Evolutionary conservation across 1,139 yeast species (phyloP), one percentile per base, ranked within the genome.

Genomic region (Arxiozyma telluris): DNA sequence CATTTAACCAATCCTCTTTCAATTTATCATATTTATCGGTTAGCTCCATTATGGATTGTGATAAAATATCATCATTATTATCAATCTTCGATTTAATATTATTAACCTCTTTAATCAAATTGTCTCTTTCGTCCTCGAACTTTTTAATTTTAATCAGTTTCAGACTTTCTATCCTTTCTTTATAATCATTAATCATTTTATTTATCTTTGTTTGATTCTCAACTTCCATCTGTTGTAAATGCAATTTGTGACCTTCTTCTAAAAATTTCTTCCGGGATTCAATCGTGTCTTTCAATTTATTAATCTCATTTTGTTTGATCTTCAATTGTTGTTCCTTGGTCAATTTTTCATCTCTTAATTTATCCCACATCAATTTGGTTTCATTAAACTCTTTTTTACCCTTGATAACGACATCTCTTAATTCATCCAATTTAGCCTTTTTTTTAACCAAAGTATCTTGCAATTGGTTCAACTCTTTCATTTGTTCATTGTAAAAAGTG

Each of bases 301-400:
- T 75, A 11, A 76, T 59, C 53, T 75, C 77, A 62, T 73, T 75
- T 54, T 73, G 65, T 47, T 76, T 75, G 34, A 71, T 70, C 53
- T 69, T 71, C 5, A 66, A 48, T 49, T 65, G 60, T 53, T 68
- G 66, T 12, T 54, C 57, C 50, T 63, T 61, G 22, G 57, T 48
- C 11, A 73, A 73, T 49, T 71, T 73, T 51, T 73, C 73, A 5
- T 77, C 77, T 53, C 71, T 70, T 30, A 73, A 55, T 3, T 74
- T 71, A 62, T 65, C 65, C 58, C 64, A 58, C 57, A 61, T 63
- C 6, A 62, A 55, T 44, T 62, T 59, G 8, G 63, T 48, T n/a
- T 58, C 59, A 18, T 58, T 58, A 41, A 59, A 57, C 38, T 69
- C 68, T 5, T 61, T 62, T 27, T 53, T 55, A 20, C 59, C 56